A percentile compares a stretch with the other conserved stretches of the same genome.
Evolutionary conservation across 495 filamentous ascomycete genomes (phyloP).

Genomic region (Penicillium dipodomyicola): DNA sequence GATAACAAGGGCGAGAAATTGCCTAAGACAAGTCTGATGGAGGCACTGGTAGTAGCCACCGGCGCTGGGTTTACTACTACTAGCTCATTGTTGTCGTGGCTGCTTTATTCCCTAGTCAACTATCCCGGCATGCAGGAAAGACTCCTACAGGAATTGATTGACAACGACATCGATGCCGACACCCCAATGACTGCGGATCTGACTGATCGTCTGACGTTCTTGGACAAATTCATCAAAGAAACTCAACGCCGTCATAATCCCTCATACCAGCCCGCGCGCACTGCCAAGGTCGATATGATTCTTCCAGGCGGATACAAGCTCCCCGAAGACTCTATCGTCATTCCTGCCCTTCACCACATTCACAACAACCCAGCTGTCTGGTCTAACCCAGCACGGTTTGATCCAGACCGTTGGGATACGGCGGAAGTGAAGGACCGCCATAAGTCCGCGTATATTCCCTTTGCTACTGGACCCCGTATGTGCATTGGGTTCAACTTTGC

Average conservation of each 20-base stretch:
- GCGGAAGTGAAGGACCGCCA: slow-evolving; percentile 46
- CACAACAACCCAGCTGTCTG: slow-evolving; percentile 53
- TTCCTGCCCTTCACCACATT: slow-evolving; percentile 49
- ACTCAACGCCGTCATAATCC: slow-evolving; percentile 55
- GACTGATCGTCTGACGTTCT: slow-evolving; percentile 39
- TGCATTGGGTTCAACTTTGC: slow-evolving; percentile 63
- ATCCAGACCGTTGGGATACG: slow-evolving; percentile 55
- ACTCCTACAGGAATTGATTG: slow-evolving; percentile 53
- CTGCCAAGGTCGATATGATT: slow-evolving; percentile 47
- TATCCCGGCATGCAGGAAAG: slow-evolving; percentile 52
- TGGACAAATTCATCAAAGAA: slow-evolving; percentile 60
- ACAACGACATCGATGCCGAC: slow-evolving; percentile 41
- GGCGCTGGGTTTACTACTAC: slow-evolving; percentile 58
- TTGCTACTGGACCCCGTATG: slow-evolving; percentile 47
- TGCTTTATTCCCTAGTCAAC: slow-evolving; percentile 47
- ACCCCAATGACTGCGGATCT: slow-evolving; percentile 41
- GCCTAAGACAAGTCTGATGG: slow-evolving; percentile 36
- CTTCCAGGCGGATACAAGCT: slow-evolving; percentile 55
- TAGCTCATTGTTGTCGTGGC: slow-evolving; percentile 51
- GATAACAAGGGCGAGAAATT: slow-evolving; percentile 54
- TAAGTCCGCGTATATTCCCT: slow-evolving; percentile 49
- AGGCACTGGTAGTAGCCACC: slow-evolving; percentile 33
- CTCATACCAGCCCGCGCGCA: slow-evolving; percentile 55
- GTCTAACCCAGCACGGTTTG: slow-evolving; percentile 51
- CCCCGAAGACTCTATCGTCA: slow-evolving; percentile 47